Conservation (phyloP, 345 rosid genomes). For the Arabidopsis thaliana region TAIR10.1 NC_003074.8:7914501-7915000, state of each 20-base stretch:
- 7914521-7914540: slow-evolving; percentile 57
- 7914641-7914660: slow-evolving; percentile 32
- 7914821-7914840: slow-evolving; percentile 47
- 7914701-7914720: slow-evolving; percentile 70
- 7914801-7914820: slow-evolving; percentile 53
- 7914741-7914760: slow-evolving; percentile 59
- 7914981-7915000: background rate
- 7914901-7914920: slow-evolving; percentile 60
- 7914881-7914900: slow-evolving; percentile 53
- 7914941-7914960: slow-evolving; percentile 61
- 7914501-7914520: slow-evolving; percentile 58
- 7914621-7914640: background rate
- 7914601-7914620: slow-evolving; percentile 9
- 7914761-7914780: slow-evolving; percentile 49
- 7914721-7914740: slow-evolving; percentile 60
- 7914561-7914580: slow-evolving; percentile 71
- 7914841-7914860: slow-evolving; percentile 36
- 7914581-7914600: background rate
- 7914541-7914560: slow-evolving; percentile 65
- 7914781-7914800: slow-evolving; percentile 52
- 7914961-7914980: slow-evolving; percentile 62
- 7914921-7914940: slow-evolving; percentile 59
- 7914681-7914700: slow-evolving; percentile 85
- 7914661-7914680: slow-evolving; percentile 95
- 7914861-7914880: slow-evolving; percentile 52